Conservation (phyloP, 208 protist genomes). For the Crithidia mellificae region DNA sequence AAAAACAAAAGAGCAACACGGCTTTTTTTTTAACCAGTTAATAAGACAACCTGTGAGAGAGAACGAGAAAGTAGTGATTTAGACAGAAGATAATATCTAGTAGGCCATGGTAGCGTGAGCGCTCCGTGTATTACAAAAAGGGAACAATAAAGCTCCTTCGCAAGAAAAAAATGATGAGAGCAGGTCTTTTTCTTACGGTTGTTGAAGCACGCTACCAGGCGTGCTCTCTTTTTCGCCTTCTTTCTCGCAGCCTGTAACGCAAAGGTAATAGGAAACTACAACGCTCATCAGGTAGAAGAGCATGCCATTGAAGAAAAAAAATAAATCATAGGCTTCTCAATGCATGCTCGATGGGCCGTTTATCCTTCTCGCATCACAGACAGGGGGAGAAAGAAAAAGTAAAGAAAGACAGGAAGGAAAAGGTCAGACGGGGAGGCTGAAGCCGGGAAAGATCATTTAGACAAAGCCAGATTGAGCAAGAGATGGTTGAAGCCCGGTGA, state of each 20-base stretch:
- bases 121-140: no score
- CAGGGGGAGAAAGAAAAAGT: not conserved
- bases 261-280: not conserved
- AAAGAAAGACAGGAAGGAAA: not conserved
- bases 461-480: no score
- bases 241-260: not conserved
- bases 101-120: no score
- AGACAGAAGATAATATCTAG: no score
- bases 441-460: no score
- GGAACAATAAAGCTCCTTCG: not conserved
- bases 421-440: not conserved
- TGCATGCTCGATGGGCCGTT: not conserved
- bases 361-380: not conserved
- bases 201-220: not conserved
- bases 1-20: not conserved
- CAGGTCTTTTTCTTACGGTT: not conserved
- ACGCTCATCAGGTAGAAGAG: not conserved
- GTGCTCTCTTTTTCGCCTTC: conserved; percentile 6
- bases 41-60: not conserved
- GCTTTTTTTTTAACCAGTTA: conserved; percentile 11
- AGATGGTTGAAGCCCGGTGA: no score
- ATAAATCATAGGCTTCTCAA: no score
- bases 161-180: not conserved
- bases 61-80: not conserved
- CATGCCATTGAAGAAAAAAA: not conserved